A percentile compares a stretch with the other conserved stretches of the same genome.
These are phyloP conservation scores for Ettlia oleoabundans DNA, from an alignment of 139 green algal species.

Conservation along the genomic window DNA sequence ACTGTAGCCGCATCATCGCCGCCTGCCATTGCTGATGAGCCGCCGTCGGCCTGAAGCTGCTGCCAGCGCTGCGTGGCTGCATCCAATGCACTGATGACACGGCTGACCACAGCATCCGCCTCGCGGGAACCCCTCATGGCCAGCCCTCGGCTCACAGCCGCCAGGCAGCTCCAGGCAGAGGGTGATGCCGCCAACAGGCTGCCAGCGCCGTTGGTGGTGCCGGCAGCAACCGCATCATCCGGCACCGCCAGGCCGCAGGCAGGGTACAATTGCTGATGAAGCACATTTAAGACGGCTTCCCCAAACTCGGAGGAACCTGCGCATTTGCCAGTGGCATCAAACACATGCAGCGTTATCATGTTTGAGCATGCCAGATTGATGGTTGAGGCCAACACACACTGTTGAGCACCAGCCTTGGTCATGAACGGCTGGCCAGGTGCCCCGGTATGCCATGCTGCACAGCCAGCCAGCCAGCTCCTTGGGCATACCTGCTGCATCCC, in stretches of 20 bases:
- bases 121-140: conserved; percentile 18
- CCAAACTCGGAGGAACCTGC: background rate
- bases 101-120: background rate
- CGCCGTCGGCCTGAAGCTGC: background rate
- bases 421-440: no score
- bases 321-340: background rate
- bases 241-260: background rate
- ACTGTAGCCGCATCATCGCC: background rate
- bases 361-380: no score
- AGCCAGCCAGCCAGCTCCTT: no score
- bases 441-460: no score
- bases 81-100: background rate
- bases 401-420: no score
- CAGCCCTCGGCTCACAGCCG: background rate
- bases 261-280: background rate
- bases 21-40: no score
- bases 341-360: no score
- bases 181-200: background rate
- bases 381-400: no score
- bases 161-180: conserved; percentile 15
- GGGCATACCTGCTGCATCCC: background rate
- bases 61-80: conserved; percentile 19
- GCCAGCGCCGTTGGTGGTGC: background rate
- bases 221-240: background rate
- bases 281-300: background rate